Evolutionary conservation across 169 alveolate genomes (phyloP), one percentile per base, ranked within the genome.

Genomic region (Plasmodium fragile): DNA sequence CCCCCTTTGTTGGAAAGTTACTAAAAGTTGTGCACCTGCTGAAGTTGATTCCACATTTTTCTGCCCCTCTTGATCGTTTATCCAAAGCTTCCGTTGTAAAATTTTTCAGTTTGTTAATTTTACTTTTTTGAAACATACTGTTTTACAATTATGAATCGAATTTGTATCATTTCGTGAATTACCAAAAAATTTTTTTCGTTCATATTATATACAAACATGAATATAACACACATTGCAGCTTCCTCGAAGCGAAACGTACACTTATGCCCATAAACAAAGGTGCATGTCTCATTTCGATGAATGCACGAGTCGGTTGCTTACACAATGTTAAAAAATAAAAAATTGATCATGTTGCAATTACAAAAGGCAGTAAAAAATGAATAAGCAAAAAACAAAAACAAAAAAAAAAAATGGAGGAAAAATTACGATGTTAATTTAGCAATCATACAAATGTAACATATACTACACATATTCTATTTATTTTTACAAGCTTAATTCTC

Each of bases 81-180:
- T 49, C 28, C 32, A 32, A 75, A 75, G 28, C 13, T 13, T 28
- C 32, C 30, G 45, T 49, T 49, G 59, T 22, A 49, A 49, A 3
- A 1, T 13, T 49, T 49, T 49, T 49, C 6, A 11, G 59, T 49
- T 49, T 75, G 49, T 75, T 75, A 75, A 75, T 32, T 49, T 49
- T 78, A 18, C 53, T 22, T 78, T 36, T 36, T 43, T 78, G 83
- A 78, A 78, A 78, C 28, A 78, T 78, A 36, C 49, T 18, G 83
- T 78, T 78, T 78, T 25, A 78, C 83, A 78, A 16, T 41, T 78
- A 16, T 4, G 11, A 78, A 78, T 78, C 18, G 83, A 36, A 22
- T n/a, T 78, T 25, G 69, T 22, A 78, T 11, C 39, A 41, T 78
- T 41, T 16, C 6, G 16, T 65, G 36, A 25, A 65, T 65, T 36